Evolutionary conservation across 225 moss, liverwort and hornwort species (phyloP).

Genomic region (Thuidium tamariscinum): DNA sequence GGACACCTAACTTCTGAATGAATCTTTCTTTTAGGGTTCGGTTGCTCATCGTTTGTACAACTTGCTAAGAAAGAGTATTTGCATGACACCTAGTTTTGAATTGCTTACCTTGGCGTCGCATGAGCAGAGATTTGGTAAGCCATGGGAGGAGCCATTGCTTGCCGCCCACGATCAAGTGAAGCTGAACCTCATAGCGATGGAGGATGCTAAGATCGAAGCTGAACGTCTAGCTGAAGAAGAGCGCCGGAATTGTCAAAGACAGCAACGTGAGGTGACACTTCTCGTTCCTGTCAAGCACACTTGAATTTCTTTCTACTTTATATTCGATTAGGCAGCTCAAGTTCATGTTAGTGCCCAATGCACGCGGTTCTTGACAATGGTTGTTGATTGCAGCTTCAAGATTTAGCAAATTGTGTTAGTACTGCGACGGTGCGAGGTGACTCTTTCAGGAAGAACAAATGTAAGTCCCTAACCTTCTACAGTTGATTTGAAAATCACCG

Average conservation of each 20-base stretch:
- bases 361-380: not conserved
- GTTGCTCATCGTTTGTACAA: not conserved
- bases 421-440: not conserved
- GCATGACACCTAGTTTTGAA: not conserved
- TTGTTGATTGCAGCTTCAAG: slow-evolving; percentile 3
- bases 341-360: not conserved
- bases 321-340: not conserved
- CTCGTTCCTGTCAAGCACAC: not conserved
- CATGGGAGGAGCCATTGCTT: slow-evolving; percentile 6
- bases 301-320: not conserved
- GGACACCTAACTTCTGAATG: no score
- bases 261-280: not conserved
- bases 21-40: not conserved
- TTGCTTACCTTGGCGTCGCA: not conserved
- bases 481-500: not conserved
- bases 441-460: not conserved
- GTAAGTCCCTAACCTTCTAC: not conserved
- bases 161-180: not conserved
- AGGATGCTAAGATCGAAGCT: not conserved
- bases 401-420: not conserved
- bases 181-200: not conserved
- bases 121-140: not conserved
- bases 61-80: not conserved
- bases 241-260: not conserved
- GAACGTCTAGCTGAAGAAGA: not conserved